Evolutionary conservation across 2,329 filamentous ascomycete species (phyloP), one percentile per base, ranked within the genome.

Genomic region (Colletotrichum tropicicola): DNA sequence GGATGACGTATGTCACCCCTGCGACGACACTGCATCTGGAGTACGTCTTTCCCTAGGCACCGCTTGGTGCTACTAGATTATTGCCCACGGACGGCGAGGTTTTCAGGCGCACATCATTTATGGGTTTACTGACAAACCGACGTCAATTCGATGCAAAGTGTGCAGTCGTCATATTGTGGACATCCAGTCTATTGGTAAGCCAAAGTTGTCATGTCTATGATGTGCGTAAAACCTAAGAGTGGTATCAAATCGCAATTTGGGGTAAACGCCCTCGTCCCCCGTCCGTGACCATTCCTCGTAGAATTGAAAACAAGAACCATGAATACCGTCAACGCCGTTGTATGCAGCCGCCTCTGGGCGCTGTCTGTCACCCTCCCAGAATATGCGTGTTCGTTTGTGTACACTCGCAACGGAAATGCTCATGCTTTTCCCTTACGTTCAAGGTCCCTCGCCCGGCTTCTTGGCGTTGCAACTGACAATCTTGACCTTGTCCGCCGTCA

Each of bases 401-500:
- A 48, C 48, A 35, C 51, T 23, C 43, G n/a, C 49, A 47, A 44
- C 41, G 28, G 56, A 9, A 23, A 25, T 27, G 23, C 23, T 47
- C 54, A n/a, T 12, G 25, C 30, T 8, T 17, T 41, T 17, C n/a
- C 17, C 15, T 15, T 53, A 47, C 15, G 15, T 30, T 55, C 51
- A 65, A 66, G 72, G 73, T 10, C 72, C 74, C 63, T 85, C 83
- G 57, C 80, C 81, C 3, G 81, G 81, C 71, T 82, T 84, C 85
- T 98, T 98, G 70, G 94, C 94, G 75, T 97, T 97, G 80, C 95
- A 98, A 80, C 93, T 97, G 52, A 99, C 96, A 71, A 99, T 99
- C 89, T 98, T 98, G 79, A 99, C 92, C 78, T 94, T 95, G 75
- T 98, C 95, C 19, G 94, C 94, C 37, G 87, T 82, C 13, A 98